phyloP scores from a whole-genome alignment of 768 basidiomycete species.

The Mycena amicta region DNA sequence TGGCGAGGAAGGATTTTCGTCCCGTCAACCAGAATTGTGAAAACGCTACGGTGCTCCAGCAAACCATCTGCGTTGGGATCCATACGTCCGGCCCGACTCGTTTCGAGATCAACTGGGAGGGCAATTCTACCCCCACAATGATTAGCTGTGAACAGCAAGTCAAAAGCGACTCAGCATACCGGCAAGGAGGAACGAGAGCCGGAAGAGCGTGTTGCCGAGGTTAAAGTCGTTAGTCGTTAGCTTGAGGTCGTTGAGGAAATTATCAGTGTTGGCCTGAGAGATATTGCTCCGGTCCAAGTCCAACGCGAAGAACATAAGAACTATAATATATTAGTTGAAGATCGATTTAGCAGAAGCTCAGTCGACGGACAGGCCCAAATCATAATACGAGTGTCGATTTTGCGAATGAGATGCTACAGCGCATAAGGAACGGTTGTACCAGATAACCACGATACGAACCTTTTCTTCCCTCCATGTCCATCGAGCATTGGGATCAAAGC shows the following conservation, averaged over 20 bases:
- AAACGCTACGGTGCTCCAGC: conserved; percentile 60
- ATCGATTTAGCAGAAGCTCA: neutral
- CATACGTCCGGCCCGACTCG: conserved; percentile 68
- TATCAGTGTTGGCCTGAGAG: conserved; percentile 69
- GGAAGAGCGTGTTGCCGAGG: conserved; percentile 62
- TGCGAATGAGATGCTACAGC: conserved; percentile 52
- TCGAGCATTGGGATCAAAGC: conserved; percentile 65
- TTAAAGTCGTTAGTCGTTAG: conserved; percentile 69
- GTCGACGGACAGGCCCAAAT: conserved; percentile 48
- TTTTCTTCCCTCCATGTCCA: conserved; percentile 76
- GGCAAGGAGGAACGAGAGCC: conserved; percentile 47
- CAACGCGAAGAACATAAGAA: conserved; percentile 68
- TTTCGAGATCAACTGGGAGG: conserved; percentile 70
- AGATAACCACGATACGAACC: conserved; percentile 33
- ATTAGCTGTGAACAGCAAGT: too few relatives aligned
- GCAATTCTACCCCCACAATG: conserved; percentile 44
- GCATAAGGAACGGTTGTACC: neutral
- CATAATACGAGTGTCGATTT: conserved; percentile 62
- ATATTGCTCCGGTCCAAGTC: conserved; percentile 65
- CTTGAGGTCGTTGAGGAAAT: conserved; percentile 61
- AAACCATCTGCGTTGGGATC: conserved; percentile 61
- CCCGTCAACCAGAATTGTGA: conserved; percentile 63
- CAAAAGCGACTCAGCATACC: conserved; percentile 31
- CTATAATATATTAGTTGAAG: too few relatives aligned
- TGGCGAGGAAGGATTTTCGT: conserved; percentile 54